Conservation (phyloP, 805 yeast genomes). For the Starmerella bacillaris region DNA sequence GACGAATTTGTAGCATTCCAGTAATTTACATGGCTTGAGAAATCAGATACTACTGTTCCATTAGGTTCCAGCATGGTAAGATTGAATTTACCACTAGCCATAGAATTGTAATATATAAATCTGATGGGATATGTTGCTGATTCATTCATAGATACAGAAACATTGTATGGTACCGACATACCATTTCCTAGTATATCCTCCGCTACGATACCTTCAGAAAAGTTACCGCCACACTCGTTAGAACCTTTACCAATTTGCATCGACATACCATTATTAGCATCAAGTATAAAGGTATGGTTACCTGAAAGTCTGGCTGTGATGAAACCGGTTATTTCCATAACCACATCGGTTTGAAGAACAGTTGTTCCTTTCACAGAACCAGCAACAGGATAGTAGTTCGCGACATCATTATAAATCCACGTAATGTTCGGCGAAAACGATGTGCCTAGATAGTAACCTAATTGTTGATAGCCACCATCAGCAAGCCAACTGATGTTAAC, state of each 20-base stretch:
- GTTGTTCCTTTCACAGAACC: not conserved
- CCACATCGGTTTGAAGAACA: not conserved
- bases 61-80: not conserved
- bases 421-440: not conserved
- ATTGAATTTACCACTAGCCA: not conserved
- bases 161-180: not conserved
- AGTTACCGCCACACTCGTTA: not conserved
- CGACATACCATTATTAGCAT: not conserved
- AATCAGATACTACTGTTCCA: not conserved
- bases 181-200: not conserved
- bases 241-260: not conserved
- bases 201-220: not conserved
- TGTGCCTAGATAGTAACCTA: not conserved
- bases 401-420: not conserved
- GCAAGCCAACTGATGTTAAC: not conserved
- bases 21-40: not conserved
- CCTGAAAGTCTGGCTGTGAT: not conserved
- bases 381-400: not conserved
- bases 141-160: not conserved
- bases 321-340: not conserved
- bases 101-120: not conserved
- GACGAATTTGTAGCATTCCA: not conserved
- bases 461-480: not conserved
- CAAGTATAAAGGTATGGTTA: not conserved
- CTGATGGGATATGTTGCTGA: not conserved